Base-by-base conservation (phyloP, 179 eudicot genomes). In the Beta lomatogona region DNA sequence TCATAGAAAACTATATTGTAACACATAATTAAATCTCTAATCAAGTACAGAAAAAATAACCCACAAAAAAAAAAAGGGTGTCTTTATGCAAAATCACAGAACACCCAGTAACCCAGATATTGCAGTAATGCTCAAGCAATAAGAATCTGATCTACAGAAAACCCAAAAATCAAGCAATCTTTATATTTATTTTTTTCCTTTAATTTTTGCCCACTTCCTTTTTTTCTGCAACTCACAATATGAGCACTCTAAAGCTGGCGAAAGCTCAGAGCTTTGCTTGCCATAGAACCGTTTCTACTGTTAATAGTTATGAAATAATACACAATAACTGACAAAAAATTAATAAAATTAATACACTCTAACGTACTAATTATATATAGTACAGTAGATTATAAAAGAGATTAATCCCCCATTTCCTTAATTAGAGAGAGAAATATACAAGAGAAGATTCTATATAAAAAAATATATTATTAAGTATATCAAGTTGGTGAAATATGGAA, bases 91-190 rank as follows among this genome's bases (percentile, higher is more conserved):
- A 90, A 82, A 85, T 75, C 70, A 87, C 73, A 77, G 8, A 67
- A 84, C 86, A 90, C 87, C 89, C 90, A 86, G 81, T 48, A 48
- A 48, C 53, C 53, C 53, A 48, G 71, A 90, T 86, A 22, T 64
- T 46, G 41, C 36, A 73, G 93, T 90, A 84, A 88, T 77, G 74
- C 52, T 71, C 66, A 89, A 88, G 91, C 91, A 90, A 91, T 79
- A 85, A 77, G 76, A 84, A 84, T 78, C 64, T 61, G 83, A 85
- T 69, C 82, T 58, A 83, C 73, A 76, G 84, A 86, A 88, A 78
- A 75, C 77, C 85, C 84, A 78, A 71, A 81, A 74, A 31, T 16
- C n/a, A 81, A 78, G 87, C 84, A 81, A 85, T 66, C 76, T 81
- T 63, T 64, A n/a, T 61, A 19, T 16, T 6, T 55, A 22, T 68